These are phyloP conservation scores for Senecio squalidus DNA, from an alignment of 140 eudicot genomes.

Conservation along the genomic window DNA sequence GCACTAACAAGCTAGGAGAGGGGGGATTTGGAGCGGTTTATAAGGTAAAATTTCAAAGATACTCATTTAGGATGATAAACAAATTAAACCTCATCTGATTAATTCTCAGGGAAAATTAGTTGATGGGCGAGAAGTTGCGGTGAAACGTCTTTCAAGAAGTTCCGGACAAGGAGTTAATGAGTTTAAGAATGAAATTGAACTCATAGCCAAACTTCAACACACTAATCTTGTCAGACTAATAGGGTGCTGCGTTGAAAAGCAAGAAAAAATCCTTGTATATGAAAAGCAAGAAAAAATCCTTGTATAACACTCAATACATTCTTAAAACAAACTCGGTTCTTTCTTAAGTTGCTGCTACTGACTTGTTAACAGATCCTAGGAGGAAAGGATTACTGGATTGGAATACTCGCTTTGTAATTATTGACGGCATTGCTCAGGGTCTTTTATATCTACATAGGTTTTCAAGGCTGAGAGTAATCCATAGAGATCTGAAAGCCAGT, in stretches of 20 bases:
- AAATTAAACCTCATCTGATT: background rate
- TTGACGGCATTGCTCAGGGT: conserved; percentile 35
- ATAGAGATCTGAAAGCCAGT: conserved; percentile 35
- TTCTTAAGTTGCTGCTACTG: background rate
- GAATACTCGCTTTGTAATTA: conserved; percentile 2
- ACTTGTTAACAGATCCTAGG: background rate
- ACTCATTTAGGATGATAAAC: background rate
- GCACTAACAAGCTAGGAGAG: conserved; percentile 27
- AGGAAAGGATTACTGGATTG: background rate
- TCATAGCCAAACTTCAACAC: conserved; percentile 43
- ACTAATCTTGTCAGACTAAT: conserved; percentile 36
- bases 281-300: conserved; percentile 41
- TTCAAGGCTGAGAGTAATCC: conserved; percentile 25
- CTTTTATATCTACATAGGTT: conserved; percentile 34
- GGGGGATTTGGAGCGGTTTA: conserved; percentile 36
- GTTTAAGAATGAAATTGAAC: conserved; percentile 33
- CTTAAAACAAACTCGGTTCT: background rate
- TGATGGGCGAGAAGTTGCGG: conserved; percentile 10
- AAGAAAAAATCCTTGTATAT: conserved; percentile 37
- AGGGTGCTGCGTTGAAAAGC: conserved; percentile 28
- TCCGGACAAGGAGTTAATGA: conserved; percentile 17
- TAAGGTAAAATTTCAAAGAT: conserved; percentile 23
- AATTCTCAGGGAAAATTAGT: conserved; percentile 2
- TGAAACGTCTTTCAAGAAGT: conserved; percentile 4
- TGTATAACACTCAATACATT: background rate